Evolutionary conservation across 2,329 filamentous ascomycete genomes (phyloP).

Genomic region (Raffaelea arxii): DNA sequence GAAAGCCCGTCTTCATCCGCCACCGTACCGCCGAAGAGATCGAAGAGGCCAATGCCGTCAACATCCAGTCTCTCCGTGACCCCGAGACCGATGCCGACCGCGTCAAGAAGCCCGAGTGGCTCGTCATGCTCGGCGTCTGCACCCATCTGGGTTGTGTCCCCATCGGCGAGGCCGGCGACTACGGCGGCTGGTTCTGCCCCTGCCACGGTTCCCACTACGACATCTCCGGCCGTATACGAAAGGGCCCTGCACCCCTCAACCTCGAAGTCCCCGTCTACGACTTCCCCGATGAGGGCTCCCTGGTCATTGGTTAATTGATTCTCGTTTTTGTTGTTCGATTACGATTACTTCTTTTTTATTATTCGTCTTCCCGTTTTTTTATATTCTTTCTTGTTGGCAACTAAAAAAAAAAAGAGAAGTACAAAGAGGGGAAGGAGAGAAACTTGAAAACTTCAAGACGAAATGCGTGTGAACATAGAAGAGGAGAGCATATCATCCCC

Average conservation of each 20-base stretch:
- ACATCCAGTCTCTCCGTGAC: conserved; percentile 76
- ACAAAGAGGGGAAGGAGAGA: too few species aligned
- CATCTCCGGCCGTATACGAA: conserved; percentile 96
- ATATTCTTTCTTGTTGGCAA: too few species aligned
- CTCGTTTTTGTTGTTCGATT: too few species aligned
- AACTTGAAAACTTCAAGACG: too few species aligned
- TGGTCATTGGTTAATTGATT: conserved; percentile 84
- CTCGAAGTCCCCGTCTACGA: conserved; percentile 89
- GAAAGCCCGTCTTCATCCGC: conserved; percentile 99
- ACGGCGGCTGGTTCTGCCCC: conserved; percentile 98
- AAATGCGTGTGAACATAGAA: too few species aligned
- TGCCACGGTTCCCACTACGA: conserved; percentile 99
- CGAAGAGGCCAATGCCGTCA: conserved; percentile 82
- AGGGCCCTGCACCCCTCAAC: conserved; percentile 94
- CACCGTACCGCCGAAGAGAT: conserved; percentile 93
- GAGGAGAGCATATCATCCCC: too few species aligned
- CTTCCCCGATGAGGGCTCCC: conserved; percentile 80
- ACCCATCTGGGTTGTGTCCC: conserved; percentile 98
- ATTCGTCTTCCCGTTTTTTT: too few species aligned
- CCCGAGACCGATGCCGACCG: conserved; percentile 85
- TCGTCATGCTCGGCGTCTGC: conserved; percentile 98
- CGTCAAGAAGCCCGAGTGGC: conserved; percentile 97
- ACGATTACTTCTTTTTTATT: too few species aligned
- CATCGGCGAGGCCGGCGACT: conserved; percentile 97
- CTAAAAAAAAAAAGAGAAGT: too few species aligned